These are phyloP conservation scores for Mycogone perniciosa DNA, from an alignment of 2,329 filamentous ascomycete genomes.

Conservation along the genomic window DNA sequence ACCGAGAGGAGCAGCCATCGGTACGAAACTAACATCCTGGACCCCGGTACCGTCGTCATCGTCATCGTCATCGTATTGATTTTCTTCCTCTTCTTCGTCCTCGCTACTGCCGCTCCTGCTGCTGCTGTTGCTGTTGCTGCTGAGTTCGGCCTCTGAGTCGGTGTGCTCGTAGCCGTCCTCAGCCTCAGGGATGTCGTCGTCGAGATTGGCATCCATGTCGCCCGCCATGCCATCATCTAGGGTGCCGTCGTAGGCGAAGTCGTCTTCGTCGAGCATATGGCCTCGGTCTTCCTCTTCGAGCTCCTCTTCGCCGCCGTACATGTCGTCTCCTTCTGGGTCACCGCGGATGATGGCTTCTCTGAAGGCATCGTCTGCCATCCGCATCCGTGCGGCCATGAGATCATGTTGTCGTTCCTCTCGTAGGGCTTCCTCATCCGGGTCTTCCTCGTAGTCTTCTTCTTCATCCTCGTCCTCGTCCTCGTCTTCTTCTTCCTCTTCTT, in stretches of 20 bases:
- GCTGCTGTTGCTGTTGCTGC: constrained; percentile 37
- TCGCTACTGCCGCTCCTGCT: constrained; percentile 15
- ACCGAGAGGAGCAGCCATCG: constrained; percentile 27
- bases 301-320: constrained; percentile 49
- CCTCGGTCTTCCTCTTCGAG: constrained; percentile 49
- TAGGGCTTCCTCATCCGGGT: constrained; percentile 33
- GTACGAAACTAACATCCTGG: constrained; percentile 34
- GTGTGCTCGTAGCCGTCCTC: constrained; percentile 69
- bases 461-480: constrained; percentile 35
- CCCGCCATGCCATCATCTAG: constrained; percentile 22
- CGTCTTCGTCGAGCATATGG: constrained; percentile 59
- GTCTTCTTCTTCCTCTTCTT: constrained; percentile 34
- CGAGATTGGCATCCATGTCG: constrained; percentile 62
- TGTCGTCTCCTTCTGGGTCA: constrained; percentile 39
- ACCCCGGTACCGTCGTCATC: constrained; percentile 17
- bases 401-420: constrained; percentile 41
- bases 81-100: constrained; percentile 23
- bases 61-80: constrained; percentile 20
- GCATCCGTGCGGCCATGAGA: constrained; percentile 45
- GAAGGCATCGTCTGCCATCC: constrained; percentile 55
- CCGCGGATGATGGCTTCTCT: constrained; percentile 51
- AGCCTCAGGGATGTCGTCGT: constrained; percentile 64
- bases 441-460: constrained; percentile 36
- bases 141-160: constrained; percentile 62
- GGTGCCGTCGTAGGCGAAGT: constrained; percentile 36